Percentiles rank a stretch among this genome's conserved stretches.
phyloP scores from a whole-genome alignment of 2,329 filamentous ascomycete genomes.

The Sarocladiaceae sp. region DNA sequence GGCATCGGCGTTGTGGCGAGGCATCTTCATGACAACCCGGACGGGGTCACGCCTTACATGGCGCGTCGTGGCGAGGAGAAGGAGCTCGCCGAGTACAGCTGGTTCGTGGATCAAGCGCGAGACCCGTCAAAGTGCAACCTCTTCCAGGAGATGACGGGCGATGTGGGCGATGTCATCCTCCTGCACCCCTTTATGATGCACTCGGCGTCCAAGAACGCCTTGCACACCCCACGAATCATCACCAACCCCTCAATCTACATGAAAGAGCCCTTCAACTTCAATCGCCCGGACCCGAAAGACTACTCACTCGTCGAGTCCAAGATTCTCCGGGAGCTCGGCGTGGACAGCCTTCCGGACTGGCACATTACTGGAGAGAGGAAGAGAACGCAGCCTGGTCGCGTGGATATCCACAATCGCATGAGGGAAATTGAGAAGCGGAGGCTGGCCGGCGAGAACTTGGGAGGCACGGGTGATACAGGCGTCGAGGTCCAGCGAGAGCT shows the following conservation, averaged over 20 bases:
- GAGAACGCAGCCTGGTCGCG: not conserved
- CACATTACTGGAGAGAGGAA: slow-evolving; percentile 9
- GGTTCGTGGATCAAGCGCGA: not conserved
- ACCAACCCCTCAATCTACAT: slow-evolving; percentile 51
- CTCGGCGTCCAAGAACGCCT: slow-evolving; percentile 33
- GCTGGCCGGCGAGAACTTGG: not conserved
- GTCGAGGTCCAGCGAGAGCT: not conserved
- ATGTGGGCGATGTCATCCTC: slow-evolving; percentile 50
- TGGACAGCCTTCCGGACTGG: slow-evolving; percentile 10
- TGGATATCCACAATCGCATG: not conserved
- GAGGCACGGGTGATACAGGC: not conserved
- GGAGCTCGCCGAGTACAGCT: not conserved
- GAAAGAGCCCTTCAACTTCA: slow-evolving; percentile 44
- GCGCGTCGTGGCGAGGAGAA: not conserved
- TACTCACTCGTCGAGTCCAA: slow-evolving; percentile 48
- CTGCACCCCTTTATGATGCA: slow-evolving; percentile 57
- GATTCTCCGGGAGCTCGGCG: slow-evolving; percentile 9
- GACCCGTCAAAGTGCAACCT: slow-evolving; percentile 26
- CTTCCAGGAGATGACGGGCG: slow-evolving; percentile 49
- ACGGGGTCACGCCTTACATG: slow-evolving; percentile 62
- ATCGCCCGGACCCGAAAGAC: slow-evolving; percentile 32
- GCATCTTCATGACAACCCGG: slow-evolving; percentile 54
- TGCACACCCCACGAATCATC: slow-evolving; percentile 50
- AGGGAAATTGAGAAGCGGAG: not conserved
- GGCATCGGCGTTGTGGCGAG: slow-evolving; percentile 28